Base-by-base conservation (phyloP, 228 moss, liverwort and hornwort genomes). In the Sphagnum magellanicum region DNA sequence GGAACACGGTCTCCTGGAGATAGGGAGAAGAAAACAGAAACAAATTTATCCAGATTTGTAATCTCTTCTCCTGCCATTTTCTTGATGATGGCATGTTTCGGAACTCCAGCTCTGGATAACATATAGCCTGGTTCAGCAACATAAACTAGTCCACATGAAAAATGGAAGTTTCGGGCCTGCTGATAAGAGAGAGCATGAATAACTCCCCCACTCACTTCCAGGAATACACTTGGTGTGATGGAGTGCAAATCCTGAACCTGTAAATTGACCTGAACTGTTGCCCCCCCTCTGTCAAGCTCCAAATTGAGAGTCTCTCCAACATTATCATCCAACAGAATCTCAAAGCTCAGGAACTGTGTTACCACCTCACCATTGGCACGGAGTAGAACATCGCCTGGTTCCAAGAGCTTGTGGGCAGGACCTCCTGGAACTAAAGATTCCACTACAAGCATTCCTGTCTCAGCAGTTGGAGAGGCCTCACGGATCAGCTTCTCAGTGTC, bases 41-140 rank as follows among this genome's bases (percentile, higher is more conserved):
- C 81, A 66, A 95, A 90, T 47, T 75, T 78, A 6, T 88, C 85
- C 49, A 95, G 77, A 57, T 83, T 73, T 5, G 74, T 64, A 16
- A 92, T 95, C 67, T 95, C 92, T 52, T 95, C 79, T 9, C 94
- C 90, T 0, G 94, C 90, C 79, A 95, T 62, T 80, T 95, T 92
- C 76, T 83, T 92, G 53, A 95, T 92, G 12, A 95, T 95, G 16
- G 94, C 94, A 75, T 95, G 91, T 70, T 83, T 90, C 6, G 90
- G 94, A 48, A 95, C 92, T 50, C 94, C 92, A 4, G 94, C 92
- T 69, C 90, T 86, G 17, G 86, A 90, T 8, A 95, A 67, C 92
- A 95, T 95, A 52, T 95, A 95, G 50, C 94, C 94, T 60, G 94
- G 85, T 68, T 92, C 92, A 6, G 94, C 90, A 6, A 92, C 94